Conservation (phyloP, 176 grass and related monocot species). For the Otatea glauca region DNA sequence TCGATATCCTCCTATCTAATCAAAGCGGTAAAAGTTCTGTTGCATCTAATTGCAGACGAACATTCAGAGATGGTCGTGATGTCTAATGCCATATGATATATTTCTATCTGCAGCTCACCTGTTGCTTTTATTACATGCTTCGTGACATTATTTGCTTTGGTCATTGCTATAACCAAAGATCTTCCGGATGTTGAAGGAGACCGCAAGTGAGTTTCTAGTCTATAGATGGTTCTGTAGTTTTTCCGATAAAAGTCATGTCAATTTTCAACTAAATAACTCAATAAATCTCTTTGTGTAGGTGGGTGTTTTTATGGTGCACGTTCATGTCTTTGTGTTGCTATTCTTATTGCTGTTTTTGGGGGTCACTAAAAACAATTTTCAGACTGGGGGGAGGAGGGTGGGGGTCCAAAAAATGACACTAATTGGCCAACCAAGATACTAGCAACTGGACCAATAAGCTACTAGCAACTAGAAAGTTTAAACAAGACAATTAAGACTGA, state of each 20-base stretch:
- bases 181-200: constrained; percentile 99
- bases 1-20: constrained; percentile 16
- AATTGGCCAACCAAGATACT: constrained; percentile 9
- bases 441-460: background rate
- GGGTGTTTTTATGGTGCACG: background rate
- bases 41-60: constrained; percentile 40
- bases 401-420: background rate
- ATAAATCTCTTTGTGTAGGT: background rate
- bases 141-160: constrained; percentile 96
- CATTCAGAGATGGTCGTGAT: constrained; percentile 48
- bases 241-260: constrained; percentile 3
- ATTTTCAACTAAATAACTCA: constrained; percentile 14
- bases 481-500: background rate
- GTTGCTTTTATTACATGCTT: constrained; percentile 98
- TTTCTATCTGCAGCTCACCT: constrained; percentile 84
- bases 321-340: background rate
- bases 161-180: constrained; percentile 99
- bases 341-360: background rate
- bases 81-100: constrained; percentile 56
- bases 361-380: background rate
- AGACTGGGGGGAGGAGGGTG: background rate
- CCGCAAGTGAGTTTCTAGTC: constrained; percentile 77
- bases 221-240: constrained; percentile 8
- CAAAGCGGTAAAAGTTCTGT: constrained; percentile 48
- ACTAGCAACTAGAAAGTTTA: background rate